Base-by-base conservation (phyloP, 495 filamentous ascomycete genomes). In the Xylaria cubensis region DNA sequence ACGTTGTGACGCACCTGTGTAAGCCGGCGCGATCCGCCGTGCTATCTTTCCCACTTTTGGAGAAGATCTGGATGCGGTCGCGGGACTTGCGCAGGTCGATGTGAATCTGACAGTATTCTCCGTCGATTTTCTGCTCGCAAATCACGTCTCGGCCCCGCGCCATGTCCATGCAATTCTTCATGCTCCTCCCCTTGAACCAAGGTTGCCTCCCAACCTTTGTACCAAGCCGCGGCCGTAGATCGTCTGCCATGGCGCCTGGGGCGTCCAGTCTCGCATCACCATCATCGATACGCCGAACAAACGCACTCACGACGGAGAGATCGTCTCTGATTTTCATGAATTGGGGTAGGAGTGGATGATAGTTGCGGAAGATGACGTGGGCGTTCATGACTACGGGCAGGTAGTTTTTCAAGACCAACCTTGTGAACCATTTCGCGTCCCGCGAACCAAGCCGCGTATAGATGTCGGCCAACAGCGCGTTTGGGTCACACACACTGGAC, bases 11-110 rank as follows among this genome's bases (percentile, higher is more conserved):
- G 62, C 86, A 87, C 86, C 79, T 79, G 70, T 93, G 88, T 21
- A 96, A 80, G 10, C 82, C 85, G 29, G 76, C 76, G 36, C 92
- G 87, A 79, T 97, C 94, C 58, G 78, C 64, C 0, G 93, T 97
- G 9, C 93, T 95, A 72, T 97, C 93, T 75, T 95, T 95, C 48
- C 94, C 93, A 72, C 93, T 95, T 80, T 97, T 97, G 10, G 93
- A 96, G 76, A 97, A 97, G 36, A 97, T 93, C 58, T 91, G 90
- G 10, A 97, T 90, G 41, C 86, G 84, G 4, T 85, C 67, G 0
- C 76, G 75, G 9, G 75, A 75, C 56, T 87, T 89, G 4, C 83
- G 82, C 21, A 93, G 82, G 71, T 97, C 90, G 26, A 97, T 87
- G 71, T 97, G 94, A 34, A 97, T 90, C 75, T 97, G 92, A 74